Evolutionary conservation across 202 grass and related monocot genomes (phyloP), one percentile per base, ranked within the genome.

Genomic region (Brachypodium distachyon): DNA sequence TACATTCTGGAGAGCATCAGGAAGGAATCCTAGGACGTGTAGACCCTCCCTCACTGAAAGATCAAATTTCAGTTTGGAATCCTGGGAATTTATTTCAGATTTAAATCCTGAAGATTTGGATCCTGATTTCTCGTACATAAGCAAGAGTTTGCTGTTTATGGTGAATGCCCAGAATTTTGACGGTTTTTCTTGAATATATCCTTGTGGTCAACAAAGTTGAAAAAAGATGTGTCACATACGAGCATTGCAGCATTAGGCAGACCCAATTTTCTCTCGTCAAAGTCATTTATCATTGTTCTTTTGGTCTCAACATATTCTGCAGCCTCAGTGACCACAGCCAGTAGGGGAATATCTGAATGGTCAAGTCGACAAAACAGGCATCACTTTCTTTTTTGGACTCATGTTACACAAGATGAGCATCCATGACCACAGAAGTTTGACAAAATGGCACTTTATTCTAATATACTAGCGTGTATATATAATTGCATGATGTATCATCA

Each of bases 371-470:
- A 29, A 38, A 41, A 3, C 23, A 42, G 9, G 4, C 49, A 79
- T 53, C 57, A 53, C 44, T 63, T 33, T 32, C 43, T 60, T 31
- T 13, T 61, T 21, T 41, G n/a, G 69, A 68, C 70, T 34, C 43
- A 68, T 74, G 60, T 7, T 22, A 38, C 31, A 67, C 33, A 49
- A 67, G 27, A 82, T 58, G 37, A 63, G 60, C 61, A 84, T 59
- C 70, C n/a, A 81, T 26, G 10, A 43, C 55, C 40, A 48, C 14
- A 71, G 0, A 47, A 47, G 21, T 57, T 65, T 66, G 56, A 81
- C 64, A 60, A 12, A 75, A 23, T 37, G 57, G 14, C 26, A 73
- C 49, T 70, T 88, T 77, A 81, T 81, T 57, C 63, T 76, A 81
- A 22, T 58, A 31, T 77, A 81, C 37, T 76, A 9, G 32, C 21